Evolutionary conservation across 2,329 filamentous ascomycete species (phyloP), one percentile per base, ranked within the genome.

Genomic region (Calonectria crousiana): DNA sequence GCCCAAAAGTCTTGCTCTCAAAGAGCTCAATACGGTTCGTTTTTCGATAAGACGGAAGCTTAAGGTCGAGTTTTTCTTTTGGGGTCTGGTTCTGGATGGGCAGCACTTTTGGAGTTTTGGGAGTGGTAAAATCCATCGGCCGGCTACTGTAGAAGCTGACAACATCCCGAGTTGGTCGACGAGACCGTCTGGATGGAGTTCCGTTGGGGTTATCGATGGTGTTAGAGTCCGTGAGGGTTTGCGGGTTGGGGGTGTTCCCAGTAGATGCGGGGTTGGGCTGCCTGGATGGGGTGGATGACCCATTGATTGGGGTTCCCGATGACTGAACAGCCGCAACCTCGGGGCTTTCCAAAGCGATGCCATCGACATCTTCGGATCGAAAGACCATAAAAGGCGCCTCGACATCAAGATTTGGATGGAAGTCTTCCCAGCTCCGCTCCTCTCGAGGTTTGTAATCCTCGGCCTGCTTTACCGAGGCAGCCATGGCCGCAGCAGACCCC

Each of bases 391-490:
- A 93, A 5, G 91, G 91, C 16, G 90, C 90, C 71, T 98, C 95
- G 64, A 98, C 95, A 86, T 98, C 96, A 67, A 99, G 91, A 80
- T 98, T 95, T 0, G 95, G 95, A 84, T 99, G 97, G 77, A 98
- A 98, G 83, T 99, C 97, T 82, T 98, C 96, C 95, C 96, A 99
- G 67, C 95, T 95, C 76, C 96, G 93, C 87, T 99, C 97, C 86
- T 99, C 97, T 81, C 97, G 91, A 38, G 97, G 97, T 84, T 99
- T 99, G 86, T 98, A 98, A 66, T 96, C 96, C 87, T 98, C 97
- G 80, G 93, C 96, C 82, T 98, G 95, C 78, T 95, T 95, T 73
- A 97, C 94, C 5, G 94, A 94, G 8, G 95, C 95, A 66, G 96
- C 95, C 30, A 96, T 95, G 34, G 95, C 95, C 16, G 96, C 95